phyloP scores from a whole-genome alignment of 2,329 filamentous ascomycete genomes.

The Alternaria consortialis region DNA sequence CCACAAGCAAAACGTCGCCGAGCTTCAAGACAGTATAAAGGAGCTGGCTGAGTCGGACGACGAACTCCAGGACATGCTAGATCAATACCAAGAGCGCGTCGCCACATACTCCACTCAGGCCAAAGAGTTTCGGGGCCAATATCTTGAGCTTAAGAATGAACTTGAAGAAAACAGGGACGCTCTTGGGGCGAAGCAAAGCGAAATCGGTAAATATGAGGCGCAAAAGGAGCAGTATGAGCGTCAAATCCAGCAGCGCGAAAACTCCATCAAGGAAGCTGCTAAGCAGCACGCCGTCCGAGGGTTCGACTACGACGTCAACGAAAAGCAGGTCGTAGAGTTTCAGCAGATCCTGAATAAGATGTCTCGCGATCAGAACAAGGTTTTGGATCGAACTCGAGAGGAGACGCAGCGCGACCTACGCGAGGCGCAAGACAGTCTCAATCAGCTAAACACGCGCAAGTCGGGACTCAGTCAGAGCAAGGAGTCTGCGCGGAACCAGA shows the following conservation, averaged over 20 bases:
- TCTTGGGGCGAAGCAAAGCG: slow-evolving; percentile 61
- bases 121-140: slow-evolving; percentile 69
- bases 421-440: slow-evolving; percentile 75
- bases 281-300: slow-evolving; percentile 81
- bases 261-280: slow-evolving; percentile 81
- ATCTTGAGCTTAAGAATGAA: slow-evolving; percentile 67
- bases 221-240: slow-evolving; percentile 88
- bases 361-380: slow-evolving; percentile 78
- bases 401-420: slow-evolving; percentile 79
- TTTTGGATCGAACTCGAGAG: slow-evolving; percentile 76
- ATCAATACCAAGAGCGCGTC: slow-evolving; percentile 81
- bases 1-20: slow-evolving; percentile 73
- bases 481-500: slow-evolving; percentile 75
- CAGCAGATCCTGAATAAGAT: slow-evolving; percentile 79
- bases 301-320: slow-evolving; percentile 80
- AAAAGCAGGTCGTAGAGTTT: slow-evolving; percentile 77
- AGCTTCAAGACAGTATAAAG: slow-evolving; percentile 75
- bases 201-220: slow-evolving; percentile 81
- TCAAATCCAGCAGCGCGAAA: slow-evolving; percentile 74
- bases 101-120: slow-evolving; percentile 70
- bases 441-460: slow-evolving; percentile 76
- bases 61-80: slow-evolving; percentile 74
- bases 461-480: slow-evolving; percentile 78
- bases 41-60: slow-evolving; percentile 82
- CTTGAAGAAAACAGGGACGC: slow-evolving; percentile 58